These are phyloP conservation scores for Cladosporium sp. DNA, from an alignment of 2,329 filamentous ascomycete genomes.

Conservation along the genomic window DNA sequence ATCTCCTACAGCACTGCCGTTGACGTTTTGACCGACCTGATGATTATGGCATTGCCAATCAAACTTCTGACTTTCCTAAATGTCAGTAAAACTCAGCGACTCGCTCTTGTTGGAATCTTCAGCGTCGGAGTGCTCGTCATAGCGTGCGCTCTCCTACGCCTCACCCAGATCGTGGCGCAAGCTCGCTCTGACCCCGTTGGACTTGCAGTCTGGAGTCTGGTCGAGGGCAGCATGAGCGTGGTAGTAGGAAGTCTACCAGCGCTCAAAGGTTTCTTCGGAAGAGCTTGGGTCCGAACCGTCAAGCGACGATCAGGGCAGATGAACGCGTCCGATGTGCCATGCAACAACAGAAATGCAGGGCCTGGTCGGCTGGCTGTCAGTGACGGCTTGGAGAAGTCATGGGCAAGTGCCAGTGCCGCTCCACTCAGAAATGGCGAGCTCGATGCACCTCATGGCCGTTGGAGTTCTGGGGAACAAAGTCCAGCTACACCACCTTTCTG, in stretches of 20 bases:
- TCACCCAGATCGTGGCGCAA: conserved; percentile 2
- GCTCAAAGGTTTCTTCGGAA: conserved; percentile 6
- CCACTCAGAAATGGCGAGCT: neutral
- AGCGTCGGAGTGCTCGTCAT: conserved; percentile 7
- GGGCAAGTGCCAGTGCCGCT: neutral
- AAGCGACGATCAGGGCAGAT: neutral
- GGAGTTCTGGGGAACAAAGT: neutral
- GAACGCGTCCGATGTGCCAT: neutral
- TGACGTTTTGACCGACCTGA: conserved; percentile 7
- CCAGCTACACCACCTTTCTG: neutral
- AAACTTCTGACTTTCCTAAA: conserved; percentile 2
- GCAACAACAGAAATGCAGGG: neutral
- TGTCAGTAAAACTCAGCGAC: neutral
- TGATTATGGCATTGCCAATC: conserved; percentile 12
- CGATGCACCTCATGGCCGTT: neutral
- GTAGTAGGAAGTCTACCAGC: conserved; percentile 5
- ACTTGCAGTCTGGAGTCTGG: conserved; percentile 6
- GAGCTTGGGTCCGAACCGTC: conserved; percentile 5
- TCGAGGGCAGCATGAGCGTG: conserved; percentile 9
- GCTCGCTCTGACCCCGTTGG: conserved; percentile 7
- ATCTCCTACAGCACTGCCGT: conserved; percentile 12
- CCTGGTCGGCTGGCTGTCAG: conserved; percentile 4
- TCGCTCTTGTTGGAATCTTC: conserved; percentile 1
- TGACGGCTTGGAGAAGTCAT: neutral
- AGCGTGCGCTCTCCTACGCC: conserved; percentile 1